Evolutionary conservation across 345 rosid genomes (phyloP).

Genomic region (Rhodomyrtus tomentosa): DNA sequence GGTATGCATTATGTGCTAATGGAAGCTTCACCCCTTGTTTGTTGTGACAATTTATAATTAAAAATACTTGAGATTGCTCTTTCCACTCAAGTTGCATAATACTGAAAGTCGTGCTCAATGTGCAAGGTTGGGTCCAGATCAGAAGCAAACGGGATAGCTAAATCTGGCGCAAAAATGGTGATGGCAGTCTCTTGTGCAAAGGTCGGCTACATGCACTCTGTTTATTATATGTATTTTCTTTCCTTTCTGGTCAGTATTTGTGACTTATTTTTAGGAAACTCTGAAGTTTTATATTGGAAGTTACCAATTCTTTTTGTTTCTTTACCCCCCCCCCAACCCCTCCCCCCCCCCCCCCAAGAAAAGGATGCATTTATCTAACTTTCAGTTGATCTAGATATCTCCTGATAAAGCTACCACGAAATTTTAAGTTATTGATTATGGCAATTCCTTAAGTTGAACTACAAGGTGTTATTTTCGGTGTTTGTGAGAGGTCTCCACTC

Average conservation of each 20-base stretch:
- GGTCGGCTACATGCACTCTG: constrained; percentile 23
- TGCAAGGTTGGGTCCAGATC: constrained; percentile 92
- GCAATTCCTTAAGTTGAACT: neutral
- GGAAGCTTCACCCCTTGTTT: neutral
- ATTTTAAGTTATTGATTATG: neutral
- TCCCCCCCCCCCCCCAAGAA: neutral
- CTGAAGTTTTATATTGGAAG: neutral
- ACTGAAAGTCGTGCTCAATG: neutral
- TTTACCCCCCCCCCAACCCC: neutral
- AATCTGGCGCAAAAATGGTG: constrained; percentile 97
- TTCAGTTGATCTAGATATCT: neutral
- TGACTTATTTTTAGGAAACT: neutral
- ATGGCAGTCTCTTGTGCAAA: constrained; percentile 98
- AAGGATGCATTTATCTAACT: neutral
- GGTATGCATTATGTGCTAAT: constrained; percentile 22
- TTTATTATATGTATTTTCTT: neutral
- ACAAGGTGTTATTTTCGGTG: neutral
- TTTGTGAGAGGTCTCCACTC: neutral
- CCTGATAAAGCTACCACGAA: neutral
- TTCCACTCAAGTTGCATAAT: neutral
- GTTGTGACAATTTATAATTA: neutral
- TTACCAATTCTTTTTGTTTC: neutral
- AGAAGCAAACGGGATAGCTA: constrained; percentile 95
- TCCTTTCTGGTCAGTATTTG: neutral
- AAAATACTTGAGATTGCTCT: neutral